Evolutionary conservation across 371 early-diverging fungal species (phyloP).

Genomic region (Mucor lusitanicus): DNA sequence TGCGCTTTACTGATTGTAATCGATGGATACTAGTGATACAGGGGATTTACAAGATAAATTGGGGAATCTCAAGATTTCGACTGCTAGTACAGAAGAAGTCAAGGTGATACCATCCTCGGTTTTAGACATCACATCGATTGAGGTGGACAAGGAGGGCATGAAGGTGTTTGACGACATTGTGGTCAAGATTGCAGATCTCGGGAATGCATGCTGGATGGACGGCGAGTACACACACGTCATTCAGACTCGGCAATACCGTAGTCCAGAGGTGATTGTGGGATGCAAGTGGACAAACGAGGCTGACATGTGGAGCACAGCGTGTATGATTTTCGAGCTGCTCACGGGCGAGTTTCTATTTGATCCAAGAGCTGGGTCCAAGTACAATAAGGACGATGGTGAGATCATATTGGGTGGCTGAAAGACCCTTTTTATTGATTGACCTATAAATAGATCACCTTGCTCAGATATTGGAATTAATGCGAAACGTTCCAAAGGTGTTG

Average conservation of each 20-base stretch:
- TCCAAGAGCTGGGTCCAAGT: constrained; percentile 83
- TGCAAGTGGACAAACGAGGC: constrained; percentile 85
- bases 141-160: neutral
- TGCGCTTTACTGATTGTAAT: neutral
- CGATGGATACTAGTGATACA: neutral
- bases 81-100: constrained; percentile 8
- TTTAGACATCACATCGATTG: constrained; percentile 31
- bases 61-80: constrained; percentile 10
- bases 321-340: constrained; percentile 84
- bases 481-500: constrained; percentile 76
- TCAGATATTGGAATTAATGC: constrained; percentile 92
- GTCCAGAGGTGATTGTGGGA: constrained; percentile 98
- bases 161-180: constrained; percentile 46
- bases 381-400: constrained; percentile 87
- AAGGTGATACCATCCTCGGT: constrained; percentile 32
- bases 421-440: neutral
- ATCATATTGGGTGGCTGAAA: neutral
- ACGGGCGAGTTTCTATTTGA: constrained; percentile 96
- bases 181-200: constrained; percentile 97
- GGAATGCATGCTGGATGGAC: constrained; percentile 95
- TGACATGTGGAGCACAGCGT: constrained; percentile 97
- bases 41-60: constrained; percentile 11
- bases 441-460: constrained; percentile 84
- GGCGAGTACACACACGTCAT: constrained; percentile 95
- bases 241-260: constrained; percentile 97